These are phyloP conservation scores for Flaveria ramosissima DNA, from an alignment of 129 eudicot species.

Conservation along the genomic window DNA sequence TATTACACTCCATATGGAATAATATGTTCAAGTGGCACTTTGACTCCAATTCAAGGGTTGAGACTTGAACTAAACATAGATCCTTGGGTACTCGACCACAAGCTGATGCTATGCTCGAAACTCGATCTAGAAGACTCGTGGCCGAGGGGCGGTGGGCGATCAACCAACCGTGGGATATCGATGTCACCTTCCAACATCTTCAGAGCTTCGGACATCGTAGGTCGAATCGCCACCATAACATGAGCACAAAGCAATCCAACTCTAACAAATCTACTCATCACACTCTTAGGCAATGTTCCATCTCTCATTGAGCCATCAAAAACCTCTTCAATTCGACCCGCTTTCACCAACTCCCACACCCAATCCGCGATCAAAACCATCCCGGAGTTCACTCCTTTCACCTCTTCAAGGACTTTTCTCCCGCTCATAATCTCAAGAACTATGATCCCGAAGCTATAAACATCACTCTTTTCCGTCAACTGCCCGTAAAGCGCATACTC, in stretches of 20 bases:
- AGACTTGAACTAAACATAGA: constrained; percentile 16
- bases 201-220: constrained; percentile 67
- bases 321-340: constrained; percentile 40
- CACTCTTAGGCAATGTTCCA: constrained; percentile 50
- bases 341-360: constrained; percentile 63
- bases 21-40: background rate
- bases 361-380: constrained; percentile 61
- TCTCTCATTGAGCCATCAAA: constrained; percentile 46
- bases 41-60: constrained; percentile 8
- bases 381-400: constrained; percentile 36
- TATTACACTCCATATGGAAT: background rate
- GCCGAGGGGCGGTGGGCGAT: constrained; percentile 63
- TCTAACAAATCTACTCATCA: constrained; percentile 65
- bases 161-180: constrained; percentile 57
- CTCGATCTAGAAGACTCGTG: constrained; percentile 48
- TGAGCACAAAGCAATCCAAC: constrained; percentile 81
- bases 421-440: constrained; percentile 75
- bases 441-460: constrained; percentile 71
- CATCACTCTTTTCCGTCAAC: constrained; percentile 70
- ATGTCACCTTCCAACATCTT: constrained; percentile 82
- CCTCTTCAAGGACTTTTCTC: constrained; percentile 58
- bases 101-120: constrained; percentile 20
- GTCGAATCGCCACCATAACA: constrained; percentile 78
- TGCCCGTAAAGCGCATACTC: constrained; percentile 81
- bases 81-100: constrained; percentile 35